A percentile compares a stretch with the other conserved stretches of the same genome.
Conservation (phyloP, 371 early-diverging fungal species). For the Rhizomucor miehei region DNA sequence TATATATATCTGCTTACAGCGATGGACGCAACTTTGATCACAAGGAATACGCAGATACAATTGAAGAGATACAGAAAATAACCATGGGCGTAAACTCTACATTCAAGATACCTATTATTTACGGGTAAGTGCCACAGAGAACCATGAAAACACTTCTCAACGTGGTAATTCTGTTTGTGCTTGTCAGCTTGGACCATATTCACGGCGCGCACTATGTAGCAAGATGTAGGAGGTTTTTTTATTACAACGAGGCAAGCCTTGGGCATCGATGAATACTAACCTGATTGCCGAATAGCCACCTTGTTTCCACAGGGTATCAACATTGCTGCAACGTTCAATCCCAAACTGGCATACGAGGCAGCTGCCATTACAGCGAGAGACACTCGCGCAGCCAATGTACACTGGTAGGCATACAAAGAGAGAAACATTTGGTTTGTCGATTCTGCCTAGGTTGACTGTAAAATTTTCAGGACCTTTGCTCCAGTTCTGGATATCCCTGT, state of each 20-base stretch:
- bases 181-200: slow-evolving; percentile 54
- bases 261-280: neutral
- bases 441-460: too few species aligned
- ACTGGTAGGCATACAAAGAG: slow-evolving; percentile 19
- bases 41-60: slow-evolving; percentile 21
- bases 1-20: too few species aligned
- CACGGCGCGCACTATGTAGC: slow-evolving; percentile 69
- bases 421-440: slow-evolving; percentile 12
- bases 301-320: slow-evolving; percentile 55
- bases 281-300: slow-evolving; percentile 27
- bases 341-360: slow-evolving; percentile 42
- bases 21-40: slow-evolving; percentile 28
- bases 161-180: neutral
- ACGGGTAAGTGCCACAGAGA: slow-evolving; percentile 25
- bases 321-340: slow-evolving; percentile 53
- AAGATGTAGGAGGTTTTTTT: slow-evolving; percentile 22
- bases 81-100: slow-evolving; percentile 27
- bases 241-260: too few species aligned
- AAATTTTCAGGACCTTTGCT: slow-evolving; percentile 54
- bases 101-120: slow-evolving; percentile 36
- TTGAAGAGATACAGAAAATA: slow-evolving; percentile 34
- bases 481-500: slow-evolving; percentile 64
- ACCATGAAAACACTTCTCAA: neutral
- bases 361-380: slow-evolving; percentile 50
- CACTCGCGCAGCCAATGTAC: slow-evolving; percentile 40